Evolutionary conservation across 148 eudicot species (phyloP), one percentile per base, ranked within the genome.

Genomic region (Nyssa sinensis): DNA sequence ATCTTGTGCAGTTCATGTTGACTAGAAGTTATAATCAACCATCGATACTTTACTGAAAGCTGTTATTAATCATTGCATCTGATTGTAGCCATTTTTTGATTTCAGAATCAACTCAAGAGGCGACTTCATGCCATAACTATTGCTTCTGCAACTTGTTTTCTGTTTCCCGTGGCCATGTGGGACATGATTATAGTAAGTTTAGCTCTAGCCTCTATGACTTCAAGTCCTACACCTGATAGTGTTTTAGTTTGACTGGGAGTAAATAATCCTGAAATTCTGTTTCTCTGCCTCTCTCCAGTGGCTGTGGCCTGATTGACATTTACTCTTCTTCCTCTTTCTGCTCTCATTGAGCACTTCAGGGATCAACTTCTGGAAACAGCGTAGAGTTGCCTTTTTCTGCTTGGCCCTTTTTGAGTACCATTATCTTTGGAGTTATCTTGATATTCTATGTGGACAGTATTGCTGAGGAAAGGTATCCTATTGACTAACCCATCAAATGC

Each of bases 131-230:
- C 97, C 64, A 87, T 94, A 73, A 90, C 97, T 67, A 81, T 94
- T 79, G 87, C 98, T 82, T 87, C 98, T 84, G 98, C 98, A 69
- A 88, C 94, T 47, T 92, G 98, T 81, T 95, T 95, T 84, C 90
- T 95, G 77, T 95, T 95, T 86, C 98, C 98, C 30, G 91, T 92
- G 60, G 97, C 97, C 66, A 95, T 92, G 94, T 95, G 98, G 98
- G 94, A 92, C 79, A 73, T 92, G 81, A 92, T 95, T 66, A 75
- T 88, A 73, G 98, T 94, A 86, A 84, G 87, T 75, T 60, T 55
- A 33, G 66, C 63, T 72, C 59, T 55, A 17, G 24, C 59, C 19
- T 19, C 3, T 71, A 23, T 53, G 32, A 29, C 67, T 61, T 63
- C 59, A 5, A 55, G 5, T 55, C 24, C 37, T 68, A 32, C 29